These are phyloP conservation scores for Symbiodinium pilosum DNA, from an alignment of 73 alveolate species.

Conservation along the genomic window DNA sequence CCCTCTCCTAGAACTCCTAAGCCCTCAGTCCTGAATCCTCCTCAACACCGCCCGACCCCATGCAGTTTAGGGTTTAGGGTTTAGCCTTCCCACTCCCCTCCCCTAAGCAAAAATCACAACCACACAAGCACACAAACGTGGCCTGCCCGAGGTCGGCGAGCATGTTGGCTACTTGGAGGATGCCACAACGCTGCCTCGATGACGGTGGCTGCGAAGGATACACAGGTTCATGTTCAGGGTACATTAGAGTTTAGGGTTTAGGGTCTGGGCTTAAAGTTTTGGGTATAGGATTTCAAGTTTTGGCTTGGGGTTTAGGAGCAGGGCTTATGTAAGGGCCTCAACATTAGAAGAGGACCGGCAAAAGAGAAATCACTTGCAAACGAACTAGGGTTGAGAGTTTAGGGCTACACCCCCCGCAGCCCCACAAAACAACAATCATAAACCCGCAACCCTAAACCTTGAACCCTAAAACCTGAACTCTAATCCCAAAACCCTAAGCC, in stretches of 20 bases:
- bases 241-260: background rate
- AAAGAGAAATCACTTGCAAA: too few species aligned
- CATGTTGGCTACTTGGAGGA: background rate
- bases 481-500: too few species aligned
- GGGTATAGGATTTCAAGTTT: background rate
- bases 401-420: too few species aligned
- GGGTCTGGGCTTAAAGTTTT: background rate
- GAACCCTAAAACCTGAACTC: too few species aligned
- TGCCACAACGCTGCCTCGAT: background rate
- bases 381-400: too few species aligned
- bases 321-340: background rate
- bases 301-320: background rate
- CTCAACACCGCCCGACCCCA: background rate
- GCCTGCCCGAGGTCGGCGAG: background rate
- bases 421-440: too few species aligned
- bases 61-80: too few species aligned
- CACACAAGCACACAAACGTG: background rate
- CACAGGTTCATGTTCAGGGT: background rate
- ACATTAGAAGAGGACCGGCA: too few species aligned
- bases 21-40: background rate
- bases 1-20: background rate
- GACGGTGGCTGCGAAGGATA: too few species aligned
- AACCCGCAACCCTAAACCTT: too few species aligned
- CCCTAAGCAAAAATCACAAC: too few species aligned
- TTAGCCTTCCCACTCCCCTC: too few species aligned